Evolutionary conservation across 768 basidiomycete species (phyloP).

Genomic region (Lentinula boryana): DNA sequence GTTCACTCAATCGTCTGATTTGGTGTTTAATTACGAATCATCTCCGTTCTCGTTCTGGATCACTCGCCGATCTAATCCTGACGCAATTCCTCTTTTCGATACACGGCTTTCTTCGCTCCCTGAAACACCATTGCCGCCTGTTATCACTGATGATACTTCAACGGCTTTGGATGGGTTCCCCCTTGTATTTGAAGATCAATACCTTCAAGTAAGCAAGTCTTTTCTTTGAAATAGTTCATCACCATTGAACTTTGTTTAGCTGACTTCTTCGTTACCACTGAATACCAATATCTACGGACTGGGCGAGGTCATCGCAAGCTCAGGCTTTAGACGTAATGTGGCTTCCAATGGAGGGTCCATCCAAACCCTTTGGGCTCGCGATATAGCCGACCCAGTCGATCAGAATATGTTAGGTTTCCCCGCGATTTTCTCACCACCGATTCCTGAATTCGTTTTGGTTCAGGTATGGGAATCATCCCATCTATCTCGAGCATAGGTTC

Average conservation of each 20-base stretch:
- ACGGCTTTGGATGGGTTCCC: slow-evolving; percentile 60
- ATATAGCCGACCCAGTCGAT: slow-evolving; percentile 57
- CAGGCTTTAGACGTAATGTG: slow-evolving; percentile 61
- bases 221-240: not conserved
- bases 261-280: slow-evolving; percentile 61
- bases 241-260: slow-evolving; percentile 20
- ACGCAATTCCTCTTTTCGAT: slow-evolving; percentile 58
- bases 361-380: slow-evolving; percentile 66
- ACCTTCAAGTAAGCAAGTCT: slow-evolving; percentile 48
- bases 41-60: slow-evolving; percentile 79
- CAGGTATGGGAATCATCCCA: slow-evolving; percentile 68
- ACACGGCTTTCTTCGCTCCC: slow-evolving; percentile 62
- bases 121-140: slow-evolving; percentile 48
- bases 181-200: slow-evolving; percentile 75
- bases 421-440: not conserved
- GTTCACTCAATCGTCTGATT: slow-evolving; percentile 42
- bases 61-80: slow-evolving; percentile 55
- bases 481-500: slow-evolving; percentile 73
- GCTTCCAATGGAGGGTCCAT: slow-evolving; percentile 51
- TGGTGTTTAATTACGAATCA: slow-evolving; percentile 61
- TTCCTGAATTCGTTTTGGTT: not conserved
- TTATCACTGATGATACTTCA: slow-evolving; percentile 42
- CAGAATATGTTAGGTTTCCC: slow-evolving; percentile 49
- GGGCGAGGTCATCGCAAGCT: slow-evolving; percentile 66
- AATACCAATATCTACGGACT: slow-evolving; percentile 74